Conservation (phyloP, 805 yeast species). For the Pichia scutulata region DNA sequence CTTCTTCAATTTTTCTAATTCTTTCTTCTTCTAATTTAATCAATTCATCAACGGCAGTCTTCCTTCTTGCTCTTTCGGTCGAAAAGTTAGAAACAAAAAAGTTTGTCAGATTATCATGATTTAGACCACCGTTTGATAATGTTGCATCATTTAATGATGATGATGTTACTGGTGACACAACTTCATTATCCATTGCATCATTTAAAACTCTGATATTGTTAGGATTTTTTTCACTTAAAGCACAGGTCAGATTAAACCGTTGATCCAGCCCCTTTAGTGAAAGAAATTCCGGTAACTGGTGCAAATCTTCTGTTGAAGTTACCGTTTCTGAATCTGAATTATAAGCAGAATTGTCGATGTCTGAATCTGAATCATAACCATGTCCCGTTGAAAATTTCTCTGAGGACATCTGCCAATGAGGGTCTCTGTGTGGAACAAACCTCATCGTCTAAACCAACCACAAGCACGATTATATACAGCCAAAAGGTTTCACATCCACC, state of each 20-base stretch:
- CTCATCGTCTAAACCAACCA: conserved; percentile 14
- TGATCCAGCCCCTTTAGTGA: conserved; percentile 1
- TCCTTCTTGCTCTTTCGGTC: neutral
- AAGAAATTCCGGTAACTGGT: conserved; percentile 6
- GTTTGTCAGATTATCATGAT: neutral
- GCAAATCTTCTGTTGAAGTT: conserved; percentile 1
- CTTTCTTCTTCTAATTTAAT: conserved; percentile 16
- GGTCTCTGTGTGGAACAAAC: conserved; percentile 24
- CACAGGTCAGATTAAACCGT: conserved; percentile 2
- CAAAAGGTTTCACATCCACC: too few species aligned
- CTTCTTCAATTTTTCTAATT: conserved; percentile 13
- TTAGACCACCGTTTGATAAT: neutral
- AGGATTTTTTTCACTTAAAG: neutral
- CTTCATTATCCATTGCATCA: neutral
- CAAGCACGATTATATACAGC: too few species aligned
- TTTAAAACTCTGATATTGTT: neutral
- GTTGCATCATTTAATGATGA: neutral
- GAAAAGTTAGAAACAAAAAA: neutral
- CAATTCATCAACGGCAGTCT: conserved; percentile 2
- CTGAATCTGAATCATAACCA: neutral
- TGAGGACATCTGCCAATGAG: conserved; percentile 11
- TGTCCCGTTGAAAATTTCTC: neutral
- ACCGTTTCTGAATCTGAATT: neutral
- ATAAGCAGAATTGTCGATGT: neutral
- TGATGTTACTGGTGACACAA: neutral